Evolutionary conservation across 139 green algal species (phyloP).

Genomic region (Ostreobium quekettii): DNA sequence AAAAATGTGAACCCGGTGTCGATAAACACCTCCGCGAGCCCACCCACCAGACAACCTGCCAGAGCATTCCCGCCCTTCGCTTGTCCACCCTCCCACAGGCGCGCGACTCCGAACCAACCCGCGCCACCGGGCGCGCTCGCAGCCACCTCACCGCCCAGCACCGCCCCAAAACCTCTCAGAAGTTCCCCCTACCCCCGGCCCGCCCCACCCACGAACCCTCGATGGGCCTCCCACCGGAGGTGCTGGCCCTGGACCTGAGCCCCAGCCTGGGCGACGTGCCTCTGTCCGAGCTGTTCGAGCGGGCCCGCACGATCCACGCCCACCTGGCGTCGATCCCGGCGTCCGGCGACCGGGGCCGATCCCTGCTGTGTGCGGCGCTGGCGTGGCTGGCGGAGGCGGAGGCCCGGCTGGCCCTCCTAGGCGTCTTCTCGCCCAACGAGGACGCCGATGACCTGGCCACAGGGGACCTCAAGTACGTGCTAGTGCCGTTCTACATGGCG

Average conservation of each 20-base stretch:
- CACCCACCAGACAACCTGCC: no score
- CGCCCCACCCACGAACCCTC: no score
- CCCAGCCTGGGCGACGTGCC: neutral
- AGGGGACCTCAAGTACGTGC: constrained; percentile 44
- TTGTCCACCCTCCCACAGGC: no score
- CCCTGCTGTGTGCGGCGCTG: neutral
- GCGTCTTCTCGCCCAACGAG: constrained; percentile 50
- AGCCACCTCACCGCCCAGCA: no score
- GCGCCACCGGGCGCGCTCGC: no score
- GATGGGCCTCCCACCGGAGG: neutral
- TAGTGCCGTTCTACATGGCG: constrained; percentile 35
- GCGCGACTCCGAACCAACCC: no score
- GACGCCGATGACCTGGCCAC: constrained; percentile 48
- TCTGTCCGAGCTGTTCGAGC: neutral
- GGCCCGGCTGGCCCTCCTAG: neutral
- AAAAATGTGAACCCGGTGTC: no score
- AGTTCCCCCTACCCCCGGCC: no score
- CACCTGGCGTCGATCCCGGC: neutral
- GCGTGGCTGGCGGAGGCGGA: neutral
- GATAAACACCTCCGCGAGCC: no score
- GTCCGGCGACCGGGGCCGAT: no score
- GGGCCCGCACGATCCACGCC: neutral
- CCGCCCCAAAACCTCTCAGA: no score
- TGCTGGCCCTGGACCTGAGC: neutral
- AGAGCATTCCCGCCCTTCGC: no score